Base-by-base conservation (phyloP, 345 rosid genomes). In the Populus deltoides region DNA sequence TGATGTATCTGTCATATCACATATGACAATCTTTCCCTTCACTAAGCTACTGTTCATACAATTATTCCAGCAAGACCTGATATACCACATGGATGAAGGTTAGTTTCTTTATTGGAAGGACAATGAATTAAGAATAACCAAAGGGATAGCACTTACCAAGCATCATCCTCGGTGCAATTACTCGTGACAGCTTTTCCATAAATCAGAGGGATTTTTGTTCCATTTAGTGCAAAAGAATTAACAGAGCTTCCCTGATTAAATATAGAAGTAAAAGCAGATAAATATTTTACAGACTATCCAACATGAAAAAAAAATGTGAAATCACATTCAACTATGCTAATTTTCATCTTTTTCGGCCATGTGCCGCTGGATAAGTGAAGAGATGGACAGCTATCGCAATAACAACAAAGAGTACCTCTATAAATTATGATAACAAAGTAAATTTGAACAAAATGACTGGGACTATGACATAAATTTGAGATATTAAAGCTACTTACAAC, bases 1-100 rank as follows among this genome's bases (percentile, higher is more conserved):
- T 0, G 49, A 43, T 43, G 49, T 2, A 43, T 0, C 0, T 9
- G 1, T 0, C 1, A 0, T 0, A 66, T 79, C 81, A 38, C 90
- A 87, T 39, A 85, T 4, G 24, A 87, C 29, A 72, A 85, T 89
- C 65, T 84, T 85, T 29, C 85, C 89, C 36, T 81, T 85, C 16
- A 87, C 85, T 55, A 57, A 77, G 17, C 59, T 81, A 13, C 63
- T 57, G 62, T 84, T 70, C 24, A 89, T 51, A 53, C 88, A 86
- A 24, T 59, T 62, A 38, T 6, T 6, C 22, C 5, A 0, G 71
- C 89, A 88, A 15, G 20, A 4, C 78, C 89, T 88, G 78, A 51
- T 74, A 81, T 8, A 31, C 41, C 72, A 53, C 71, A 78, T 43
- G 49, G 49, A 43, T 43, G 49, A 43, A 43, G 49, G 49, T 43